Conservation (phyloP, 2,329 filamentous ascomycete species). For the Mycogone perniciosa region DNA sequence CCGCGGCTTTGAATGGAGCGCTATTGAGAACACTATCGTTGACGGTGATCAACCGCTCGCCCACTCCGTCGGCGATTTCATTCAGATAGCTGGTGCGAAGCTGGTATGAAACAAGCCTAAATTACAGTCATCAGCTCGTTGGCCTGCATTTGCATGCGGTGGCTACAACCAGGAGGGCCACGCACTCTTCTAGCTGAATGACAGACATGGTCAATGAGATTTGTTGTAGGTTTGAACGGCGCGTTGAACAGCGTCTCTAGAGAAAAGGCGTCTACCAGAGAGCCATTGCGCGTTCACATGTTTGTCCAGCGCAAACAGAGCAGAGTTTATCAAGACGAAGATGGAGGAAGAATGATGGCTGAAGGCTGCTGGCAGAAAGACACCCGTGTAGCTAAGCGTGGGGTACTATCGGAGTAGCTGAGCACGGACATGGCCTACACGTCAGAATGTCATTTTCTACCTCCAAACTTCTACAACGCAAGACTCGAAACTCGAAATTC, state of each 20-base stretch:
- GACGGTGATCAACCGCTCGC: conserved; percentile 75
- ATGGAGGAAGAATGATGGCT: neutral
- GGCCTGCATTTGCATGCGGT: neutral
- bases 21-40: conserved; percentile 75
- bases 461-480: neutral
- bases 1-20: conserved; percentile 73
- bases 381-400: conserved; percentile 2
- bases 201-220: conserved; percentile 27
- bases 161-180: neutral
- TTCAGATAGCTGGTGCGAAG: conserved; percentile 74
- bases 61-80: conserved; percentile 75
- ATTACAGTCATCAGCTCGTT: conserved; percentile 16
- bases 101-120: conserved; percentile 74
- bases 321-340: neutral
- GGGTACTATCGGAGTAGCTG: neutral
- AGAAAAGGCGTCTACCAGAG: conserved; percentile 11
- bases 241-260: neutral
- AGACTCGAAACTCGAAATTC: no score
- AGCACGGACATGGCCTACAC: neutral
- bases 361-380: neutral
- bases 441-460: neutral
- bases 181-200: conserved; percentile 35
- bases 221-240: conserved; percentile 5
- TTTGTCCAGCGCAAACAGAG: conserved; percentile 2
- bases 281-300: conserved; percentile 11